phyloP scores from a whole-genome alignment of 495 filamentous ascomycete genomes.

The Aspergillus mulundensis region DNA sequence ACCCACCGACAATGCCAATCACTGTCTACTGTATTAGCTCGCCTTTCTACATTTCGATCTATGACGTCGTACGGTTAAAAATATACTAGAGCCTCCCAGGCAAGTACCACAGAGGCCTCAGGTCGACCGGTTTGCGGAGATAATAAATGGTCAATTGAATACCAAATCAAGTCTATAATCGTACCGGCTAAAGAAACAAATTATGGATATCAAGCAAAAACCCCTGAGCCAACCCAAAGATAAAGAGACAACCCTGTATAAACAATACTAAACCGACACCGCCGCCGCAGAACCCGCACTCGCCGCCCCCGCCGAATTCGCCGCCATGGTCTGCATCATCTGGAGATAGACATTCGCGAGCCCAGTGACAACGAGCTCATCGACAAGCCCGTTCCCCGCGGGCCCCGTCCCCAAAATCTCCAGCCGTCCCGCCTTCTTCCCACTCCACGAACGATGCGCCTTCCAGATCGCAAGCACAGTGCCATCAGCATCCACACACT shows the following conservation, averaged over 20 bases:
- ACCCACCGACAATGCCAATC: too few relatives aligned
- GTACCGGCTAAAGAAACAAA: too few relatives aligned
- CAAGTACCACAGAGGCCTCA: too few relatives aligned
- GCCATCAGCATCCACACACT: slow-evolving; percentile 7
- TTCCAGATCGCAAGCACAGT: slow-evolving; percentile 2
- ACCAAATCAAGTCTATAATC: too few relatives aligned
- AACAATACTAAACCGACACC: not conserved
- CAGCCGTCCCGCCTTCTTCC: slow-evolving; percentile 12
- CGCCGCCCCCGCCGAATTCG: not conserved
- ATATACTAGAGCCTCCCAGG: too few relatives aligned
- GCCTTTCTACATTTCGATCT: too few relatives aligned
- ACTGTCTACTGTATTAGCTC: too few relatives aligned
- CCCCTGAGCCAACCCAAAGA: too few relatives aligned
- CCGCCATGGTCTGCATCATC: not conserved
- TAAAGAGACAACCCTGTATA: not conserved
- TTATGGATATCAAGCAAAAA: too few relatives aligned
- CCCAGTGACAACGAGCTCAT: slow-evolving; percentile 18
- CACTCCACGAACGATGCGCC: not conserved
- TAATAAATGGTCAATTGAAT: too few relatives aligned
- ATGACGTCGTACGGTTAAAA: too few relatives aligned
- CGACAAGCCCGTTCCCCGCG: not conserved
- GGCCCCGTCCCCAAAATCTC: not conserved
- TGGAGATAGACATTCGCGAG: slow-evolving; percentile 14
- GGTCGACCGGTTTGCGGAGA: too few relatives aligned
- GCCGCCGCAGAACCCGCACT: not conserved